A percentile compares a stretch with the other conserved stretches of the same genome.
These are phyloP conservation scores for Alternaria gansuensis DNA, from an alignment of 2,329 filamentous ascomycete species.

Conservation along the genomic window DNA sequence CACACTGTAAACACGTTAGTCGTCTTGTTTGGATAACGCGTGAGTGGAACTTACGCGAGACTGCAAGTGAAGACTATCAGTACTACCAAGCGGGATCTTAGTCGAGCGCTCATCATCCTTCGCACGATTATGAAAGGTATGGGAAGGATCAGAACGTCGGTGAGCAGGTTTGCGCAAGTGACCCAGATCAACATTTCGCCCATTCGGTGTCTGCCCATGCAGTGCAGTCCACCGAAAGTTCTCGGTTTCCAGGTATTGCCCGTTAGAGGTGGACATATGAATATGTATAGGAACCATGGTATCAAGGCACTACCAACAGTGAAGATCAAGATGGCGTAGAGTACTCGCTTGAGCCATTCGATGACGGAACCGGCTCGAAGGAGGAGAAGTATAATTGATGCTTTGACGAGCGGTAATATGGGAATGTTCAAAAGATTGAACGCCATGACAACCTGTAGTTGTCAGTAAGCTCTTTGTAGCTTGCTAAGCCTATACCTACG, in stretches of 20 bases:
- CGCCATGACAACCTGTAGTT: conserved; percentile 44
- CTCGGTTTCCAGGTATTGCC: conserved; percentile 53
- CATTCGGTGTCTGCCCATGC: conserved; percentile 50
- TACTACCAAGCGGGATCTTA: conserved; percentile 52
- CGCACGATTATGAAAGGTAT: conserved; percentile 55
- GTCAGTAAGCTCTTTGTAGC: not conserved
- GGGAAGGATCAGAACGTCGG: conserved; percentile 53
- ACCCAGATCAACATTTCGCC: conserved; percentile 53
- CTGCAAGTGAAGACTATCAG: conserved; percentile 53
- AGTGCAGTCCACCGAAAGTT: conserved; percentile 52
- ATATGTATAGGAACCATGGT: conserved; percentile 52
- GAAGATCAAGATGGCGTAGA: conserved; percentile 51
- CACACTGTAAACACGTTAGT: conserved; percentile 38
- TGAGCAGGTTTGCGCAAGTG: conserved; percentile 55
- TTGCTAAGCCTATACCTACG: conserved; percentile 28
- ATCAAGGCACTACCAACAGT: conserved; percentile 49
- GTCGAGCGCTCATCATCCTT: conserved; percentile 53
- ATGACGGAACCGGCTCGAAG: conserved; percentile 53
- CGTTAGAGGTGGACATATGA: conserved; percentile 52
- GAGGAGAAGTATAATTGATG: conserved; percentile 53
- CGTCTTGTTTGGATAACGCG: not conserved
- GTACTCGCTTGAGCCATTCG: conserved; percentile 49
- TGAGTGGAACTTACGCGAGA: conserved; percentile 44
- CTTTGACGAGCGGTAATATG: conserved; percentile 54
- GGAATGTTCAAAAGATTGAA: conserved; percentile 54